These are phyloP conservation scores for Closterium sp. DNA, from an alignment of 139 green algal genomes.

Conservation along the genomic window DNA sequence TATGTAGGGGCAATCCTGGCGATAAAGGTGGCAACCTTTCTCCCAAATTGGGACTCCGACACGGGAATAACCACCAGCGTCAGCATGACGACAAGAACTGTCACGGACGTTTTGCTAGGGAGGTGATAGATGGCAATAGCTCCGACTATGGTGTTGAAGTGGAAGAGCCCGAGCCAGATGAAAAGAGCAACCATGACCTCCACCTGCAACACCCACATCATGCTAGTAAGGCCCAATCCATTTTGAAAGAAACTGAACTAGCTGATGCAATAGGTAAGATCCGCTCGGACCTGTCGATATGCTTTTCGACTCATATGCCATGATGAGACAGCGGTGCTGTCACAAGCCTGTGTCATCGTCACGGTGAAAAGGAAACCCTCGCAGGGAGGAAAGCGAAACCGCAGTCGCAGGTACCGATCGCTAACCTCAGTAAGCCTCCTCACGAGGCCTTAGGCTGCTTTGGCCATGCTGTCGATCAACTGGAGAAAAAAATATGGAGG, in stretches of 20 bases:
- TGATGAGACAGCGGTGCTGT: not conserved
- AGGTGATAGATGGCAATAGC: not conserved
- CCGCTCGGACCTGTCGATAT: not conserved
- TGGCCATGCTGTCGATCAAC: too few species aligned
- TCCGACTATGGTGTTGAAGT: not conserved
- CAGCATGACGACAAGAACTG: not conserved
- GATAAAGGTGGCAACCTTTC: not conserved
- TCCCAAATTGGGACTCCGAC: not conserved
- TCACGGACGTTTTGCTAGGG: not conserved
- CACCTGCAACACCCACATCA: not conserved
- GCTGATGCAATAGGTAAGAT: not conserved
- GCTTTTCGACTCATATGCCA: not conserved
- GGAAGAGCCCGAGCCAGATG: not conserved
- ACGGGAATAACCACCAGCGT: not conserved
- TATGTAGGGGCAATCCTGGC: not conserved
- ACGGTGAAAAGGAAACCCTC: not conserved
- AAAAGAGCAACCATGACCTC: not conserved
- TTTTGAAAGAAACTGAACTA: not conserved
- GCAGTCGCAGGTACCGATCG: too few species aligned
- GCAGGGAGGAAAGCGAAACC: too few species aligned
- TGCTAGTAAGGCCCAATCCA: not conserved
- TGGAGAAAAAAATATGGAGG: too few species aligned
- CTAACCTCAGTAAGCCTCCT: too few species aligned
- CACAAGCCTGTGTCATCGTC: not conserved
- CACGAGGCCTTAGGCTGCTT: not conserved